These are phyloP conservation scores for Pseudoperonospora humuli DNA, from an alignment of 352 stramenopile species.

Conservation along the genomic window DNA sequence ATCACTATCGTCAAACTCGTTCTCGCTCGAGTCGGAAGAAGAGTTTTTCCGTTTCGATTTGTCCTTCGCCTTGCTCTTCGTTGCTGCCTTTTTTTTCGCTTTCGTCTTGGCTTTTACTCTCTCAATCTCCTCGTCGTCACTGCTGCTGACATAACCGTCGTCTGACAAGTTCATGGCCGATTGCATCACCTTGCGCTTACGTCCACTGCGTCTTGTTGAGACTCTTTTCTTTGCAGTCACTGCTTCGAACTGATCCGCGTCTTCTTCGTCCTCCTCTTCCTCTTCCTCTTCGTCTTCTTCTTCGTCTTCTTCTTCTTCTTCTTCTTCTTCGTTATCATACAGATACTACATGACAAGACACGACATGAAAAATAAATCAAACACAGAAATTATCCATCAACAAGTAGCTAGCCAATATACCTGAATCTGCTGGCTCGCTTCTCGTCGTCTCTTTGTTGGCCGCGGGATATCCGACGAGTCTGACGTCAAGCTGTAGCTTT, in stretches of 20 bases:
- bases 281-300: slow-evolving; percentile 20
- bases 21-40: slow-evolving; percentile 24
- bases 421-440: slow-evolving; percentile 16
- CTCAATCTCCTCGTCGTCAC: slow-evolving; percentile 31
- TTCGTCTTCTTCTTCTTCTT: slow-evolving; percentile 17
- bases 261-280: slow-evolving; percentile 31
- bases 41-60: slow-evolving; percentile 25
- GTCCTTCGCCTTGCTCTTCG: slow-evolving; percentile 16
- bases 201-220: slow-evolving; percentile 40
- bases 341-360: background rate
- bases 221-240: no score
- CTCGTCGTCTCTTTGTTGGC: slow-evolving; percentile 20
- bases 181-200: slow-evolving; percentile 19
- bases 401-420: slow-evolving; percentile 10
- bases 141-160: slow-evolving; percentile 27
- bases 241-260: slow-evolving; percentile 41
- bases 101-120: slow-evolving; percentile 25
- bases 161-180: slow-evolving; percentile 25
- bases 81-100: slow-evolving; percentile 15
- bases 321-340: slow-evolving; percentile 5
- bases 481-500: slow-evolving; percentile 4
- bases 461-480: slow-evolving; percentile 13
- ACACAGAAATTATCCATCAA: background rate
- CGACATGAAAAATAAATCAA: slow-evolving; percentile 3
- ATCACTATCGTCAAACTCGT: slow-evolving; percentile 18